A percentile compares a stretch with the other conserved stretches of the same genome.
phyloP scores from a whole-genome alignment of 1,139 yeast genomes.

The Kurtzmaniella quercitrusa region DNA sequence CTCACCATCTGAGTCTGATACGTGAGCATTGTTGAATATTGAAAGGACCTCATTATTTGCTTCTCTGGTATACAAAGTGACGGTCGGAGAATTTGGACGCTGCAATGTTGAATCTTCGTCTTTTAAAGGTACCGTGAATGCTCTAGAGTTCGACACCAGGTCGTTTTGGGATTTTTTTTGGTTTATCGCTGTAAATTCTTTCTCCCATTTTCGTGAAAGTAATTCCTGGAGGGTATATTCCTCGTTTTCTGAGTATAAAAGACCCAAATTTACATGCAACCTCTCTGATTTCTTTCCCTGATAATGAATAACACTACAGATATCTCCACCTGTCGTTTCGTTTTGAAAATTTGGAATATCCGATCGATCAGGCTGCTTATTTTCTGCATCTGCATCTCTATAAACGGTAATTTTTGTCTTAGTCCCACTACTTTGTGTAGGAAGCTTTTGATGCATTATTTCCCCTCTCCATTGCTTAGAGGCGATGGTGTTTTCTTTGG shows the following conservation, averaged over 20 bases:
- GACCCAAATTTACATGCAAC: conserved; percentile 57
- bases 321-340: conserved; percentile 17
- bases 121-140: conserved; percentile 34
- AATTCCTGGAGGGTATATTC: conserved; percentile 63
- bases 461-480: conserved; percentile 73
- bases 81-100: conserved; percentile 62
- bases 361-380: conserved; percentile 4
- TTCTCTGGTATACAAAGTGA: conserved; percentile 70
- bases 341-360: conserved; percentile 4
- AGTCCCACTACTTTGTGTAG: conserved; percentile 7
- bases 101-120: conserved; percentile 20
- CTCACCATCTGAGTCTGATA: conserved; percentile 27
- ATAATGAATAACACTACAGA: conserved; percentile 44
- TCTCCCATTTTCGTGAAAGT: conserved; percentile 29
- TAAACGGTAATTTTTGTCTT: conserved; percentile 36
- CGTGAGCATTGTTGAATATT: conserved; percentile 67
- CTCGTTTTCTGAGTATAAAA: conserved; percentile 40
- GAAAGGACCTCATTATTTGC: conserved; percentile 72
- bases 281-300: conserved; percentile 65
- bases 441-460: conserved; percentile 36
- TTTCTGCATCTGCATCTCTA: conserved; percentile 29
- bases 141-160: conserved; percentile 1
- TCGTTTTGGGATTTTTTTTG: conserved; percentile 4
- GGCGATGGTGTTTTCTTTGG: conserved; percentile 60
- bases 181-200: conserved; percentile 2